A percentile compares a stretch with the other conserved stretches of the same genome.
phyloP scores from a whole-genome alignment of 2,329 filamentous ascomycete genomes.

The Colletotrichum graminicola region DNA sequence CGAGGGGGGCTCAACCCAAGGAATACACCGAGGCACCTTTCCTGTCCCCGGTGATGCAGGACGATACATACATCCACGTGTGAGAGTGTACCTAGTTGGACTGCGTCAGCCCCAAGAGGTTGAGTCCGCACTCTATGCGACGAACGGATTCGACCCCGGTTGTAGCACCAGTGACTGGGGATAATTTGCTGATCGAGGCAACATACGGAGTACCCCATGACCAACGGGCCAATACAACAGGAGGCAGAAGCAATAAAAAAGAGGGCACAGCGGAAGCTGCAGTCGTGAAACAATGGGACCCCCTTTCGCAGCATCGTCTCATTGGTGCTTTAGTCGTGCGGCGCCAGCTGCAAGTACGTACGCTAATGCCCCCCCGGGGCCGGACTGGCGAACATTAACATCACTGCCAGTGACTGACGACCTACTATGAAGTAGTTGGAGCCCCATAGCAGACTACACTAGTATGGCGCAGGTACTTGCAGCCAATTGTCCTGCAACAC shows the following conservation, averaged over 20 bases:
- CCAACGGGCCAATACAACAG: neutral
- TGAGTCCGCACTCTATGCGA: neutral
- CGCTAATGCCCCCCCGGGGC: neutral
- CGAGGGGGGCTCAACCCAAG: neutral
- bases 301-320: constrained; percentile 5
- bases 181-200: neutral
- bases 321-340: constrained; percentile 12
- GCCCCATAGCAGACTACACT: too few species aligned
- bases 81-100: too few species aligned
- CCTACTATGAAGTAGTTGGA: too few species aligned
- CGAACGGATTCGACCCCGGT: neutral
- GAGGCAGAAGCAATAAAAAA: constrained; percentile 18
- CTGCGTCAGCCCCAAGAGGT: neutral
- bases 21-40: neutral
- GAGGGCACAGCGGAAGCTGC: constrained; percentile 15
- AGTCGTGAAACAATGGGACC: constrained; percentile 32
- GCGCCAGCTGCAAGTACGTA: neutral
- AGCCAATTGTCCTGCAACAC: neutral
- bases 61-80: neutral
- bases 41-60: neutral
- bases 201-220: neutral
- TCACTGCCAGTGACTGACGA: neutral
- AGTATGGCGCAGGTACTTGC: neutral
- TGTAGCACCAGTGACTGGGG: constrained; percentile 3
- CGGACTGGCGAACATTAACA: constrained; percentile 15